Conservation (phyloP, 768 basidiomycete genomes). For the Naganishia antarctica region DNA sequence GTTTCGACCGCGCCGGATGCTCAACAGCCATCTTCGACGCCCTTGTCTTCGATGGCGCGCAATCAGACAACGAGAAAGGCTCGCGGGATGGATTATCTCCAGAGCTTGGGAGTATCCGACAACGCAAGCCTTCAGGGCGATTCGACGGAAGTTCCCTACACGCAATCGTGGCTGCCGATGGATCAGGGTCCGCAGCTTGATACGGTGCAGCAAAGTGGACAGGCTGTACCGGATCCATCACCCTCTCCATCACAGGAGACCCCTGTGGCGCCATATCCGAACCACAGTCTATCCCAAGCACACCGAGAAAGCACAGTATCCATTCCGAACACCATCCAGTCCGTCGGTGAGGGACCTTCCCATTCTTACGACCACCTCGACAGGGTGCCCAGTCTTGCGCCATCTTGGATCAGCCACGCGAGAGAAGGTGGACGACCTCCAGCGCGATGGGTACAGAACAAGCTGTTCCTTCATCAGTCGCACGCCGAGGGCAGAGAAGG, state of each 20-base stretch:
- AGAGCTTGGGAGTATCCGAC: background rate
- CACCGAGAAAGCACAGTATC: constrained; percentile 23
- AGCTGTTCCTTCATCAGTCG: constrained; percentile 43
- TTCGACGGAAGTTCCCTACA: background rate
- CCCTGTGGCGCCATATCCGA: background rate
- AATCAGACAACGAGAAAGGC: constrained; percentile 1
- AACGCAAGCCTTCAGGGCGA: no score
- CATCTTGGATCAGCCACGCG: constrained; percentile 27
- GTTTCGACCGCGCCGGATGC: background rate
- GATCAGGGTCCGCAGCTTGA: background rate
- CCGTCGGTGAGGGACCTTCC: constrained; percentile 26
- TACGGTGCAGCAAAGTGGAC: background rate
- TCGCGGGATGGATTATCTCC: constrained; percentile 14
- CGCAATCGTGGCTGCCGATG: background rate
- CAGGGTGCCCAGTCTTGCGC: constrained; percentile 15
- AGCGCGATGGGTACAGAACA: constrained; percentile 43
- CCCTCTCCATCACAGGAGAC: background rate
- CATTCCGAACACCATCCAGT: constrained; percentile 16
- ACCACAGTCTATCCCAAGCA: background rate
- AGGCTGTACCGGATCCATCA: background rate
- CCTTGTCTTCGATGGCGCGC: background rate
- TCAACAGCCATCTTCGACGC: background rate
- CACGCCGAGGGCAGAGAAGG: constrained; percentile 18
- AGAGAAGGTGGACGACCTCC: constrained; percentile 30
- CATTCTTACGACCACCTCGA: constrained; percentile 10